phyloP scores from a whole-genome alignment of 805 yeast species.

The Brettanomyces nanus region DNA sequence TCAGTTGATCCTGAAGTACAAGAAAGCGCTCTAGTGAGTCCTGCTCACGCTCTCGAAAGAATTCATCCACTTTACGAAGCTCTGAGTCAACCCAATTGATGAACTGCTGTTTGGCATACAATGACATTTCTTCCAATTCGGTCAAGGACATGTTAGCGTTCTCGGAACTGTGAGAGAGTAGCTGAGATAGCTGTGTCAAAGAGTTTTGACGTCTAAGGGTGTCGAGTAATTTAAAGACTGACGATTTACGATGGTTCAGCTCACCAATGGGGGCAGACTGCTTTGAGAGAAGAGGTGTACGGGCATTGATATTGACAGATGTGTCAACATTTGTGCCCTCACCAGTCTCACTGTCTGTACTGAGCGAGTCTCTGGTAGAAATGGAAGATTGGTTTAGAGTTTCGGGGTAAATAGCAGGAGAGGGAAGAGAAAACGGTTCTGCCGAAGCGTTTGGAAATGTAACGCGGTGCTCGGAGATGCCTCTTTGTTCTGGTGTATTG shows the following conservation, averaged over 20 bases:
- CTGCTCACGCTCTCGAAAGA: slow-evolving; percentile 53
- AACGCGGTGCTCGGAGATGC: no score
- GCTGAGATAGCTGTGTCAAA: slow-evolving; percentile 4
- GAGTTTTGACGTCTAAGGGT: slow-evolving; percentile 7
- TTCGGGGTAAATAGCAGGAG: neutral
- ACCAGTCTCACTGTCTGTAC: neutral
- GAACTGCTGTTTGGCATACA: slow-evolving; percentile 41
- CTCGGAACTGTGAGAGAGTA: neutral
- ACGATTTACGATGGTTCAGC: slow-evolving; percentile 13
- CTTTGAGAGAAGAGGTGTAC: neutral
- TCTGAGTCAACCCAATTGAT: slow-evolving; percentile 61
- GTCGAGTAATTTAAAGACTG: slow-evolving; percentile 13
- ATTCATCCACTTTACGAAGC: slow-evolving; percentile 48
- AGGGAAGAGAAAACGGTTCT: neutral
- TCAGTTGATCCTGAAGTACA: slow-evolving; percentile 60
- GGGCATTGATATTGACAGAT: neutral
- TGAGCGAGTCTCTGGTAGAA: neutral
- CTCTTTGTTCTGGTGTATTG: no score
- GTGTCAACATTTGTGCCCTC: neutral
- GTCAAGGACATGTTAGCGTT: slow-evolving; percentile 5
- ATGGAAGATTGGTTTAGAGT: neutral
- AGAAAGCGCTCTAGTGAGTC: slow-evolving; percentile 53
- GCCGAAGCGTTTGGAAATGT: neutral
- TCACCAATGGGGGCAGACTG: neutral
- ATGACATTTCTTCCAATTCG: slow-evolving; percentile 25